Conservation (phyloP, 345 rosid species). For the Pistacia atlantica region DNA sequence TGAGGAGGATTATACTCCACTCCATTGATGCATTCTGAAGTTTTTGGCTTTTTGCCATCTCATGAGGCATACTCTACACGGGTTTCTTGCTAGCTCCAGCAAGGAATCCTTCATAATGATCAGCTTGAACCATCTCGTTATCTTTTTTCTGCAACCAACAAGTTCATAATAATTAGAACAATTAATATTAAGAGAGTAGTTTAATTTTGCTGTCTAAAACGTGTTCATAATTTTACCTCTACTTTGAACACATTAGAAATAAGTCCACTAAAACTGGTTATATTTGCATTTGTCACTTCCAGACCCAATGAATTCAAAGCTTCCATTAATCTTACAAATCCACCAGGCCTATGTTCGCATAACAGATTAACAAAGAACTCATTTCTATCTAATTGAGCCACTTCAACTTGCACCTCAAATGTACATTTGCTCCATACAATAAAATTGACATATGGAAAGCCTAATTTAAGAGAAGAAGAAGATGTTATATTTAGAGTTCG, state of each 20-base stretch:
- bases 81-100: conserved; percentile 70
- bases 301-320: conserved; percentile 83
- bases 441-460: background rate
- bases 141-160: conserved; percentile 62
- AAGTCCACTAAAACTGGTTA: conserved; percentile 71
- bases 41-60: conserved; percentile 33
- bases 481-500: background rate
- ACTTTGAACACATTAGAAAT: conserved; percentile 90
- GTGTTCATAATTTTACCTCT: conserved; percentile 48
- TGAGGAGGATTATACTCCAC: conserved; percentile 42
- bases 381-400: conserved; percentile 78
- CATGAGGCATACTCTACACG: conserved; percentile 44
- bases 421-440: conserved; percentile 7
- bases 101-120: conserved; percentile 72
- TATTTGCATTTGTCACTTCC: conserved; percentile 83
- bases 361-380: conserved; percentile 90
- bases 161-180: background rate
- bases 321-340: conserved; percentile 81
- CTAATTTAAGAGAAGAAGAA: background rate
- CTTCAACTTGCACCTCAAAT: conserved; percentile 83
- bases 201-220: too few species aligned
- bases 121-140: conserved; percentile 75
- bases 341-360: conserved; percentile 83
- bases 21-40: conserved; percentile 38
- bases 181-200: too few species aligned